Percentiles rank a stretch among this genome's conserved stretches.
Evolutionary conservation across 768 basidiomycete species (phyloP).

Genomic region (Pisolithus tinctorius): DNA sequence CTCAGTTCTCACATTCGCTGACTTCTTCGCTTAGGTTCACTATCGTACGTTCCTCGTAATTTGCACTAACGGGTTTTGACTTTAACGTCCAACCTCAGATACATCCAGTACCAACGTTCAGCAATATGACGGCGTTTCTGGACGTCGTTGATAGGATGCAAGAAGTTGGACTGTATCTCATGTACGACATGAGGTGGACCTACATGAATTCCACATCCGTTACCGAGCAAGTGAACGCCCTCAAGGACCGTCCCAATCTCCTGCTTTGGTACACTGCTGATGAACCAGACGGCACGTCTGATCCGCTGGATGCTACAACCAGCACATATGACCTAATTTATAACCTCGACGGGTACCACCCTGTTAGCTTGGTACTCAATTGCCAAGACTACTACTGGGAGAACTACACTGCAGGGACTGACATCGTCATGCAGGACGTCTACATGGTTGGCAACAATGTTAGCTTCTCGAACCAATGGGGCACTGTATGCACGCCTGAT

Average conservation of each 20-base stretch:
- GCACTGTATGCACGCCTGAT: conserved; percentile 54
- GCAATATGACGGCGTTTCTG: conserved; percentile 50
- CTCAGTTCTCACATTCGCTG: not conserved
- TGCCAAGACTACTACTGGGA: conserved; percentile 62
- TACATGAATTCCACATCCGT: conserved; percentile 63
- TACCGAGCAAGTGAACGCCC: conserved; percentile 57
- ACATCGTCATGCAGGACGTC: conserved; percentile 66
- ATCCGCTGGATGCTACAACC: conserved; percentile 52
- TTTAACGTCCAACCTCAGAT: conserved; percentile 31
- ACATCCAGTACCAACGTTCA: conserved; percentile 65
- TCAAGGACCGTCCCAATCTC: conserved; percentile 64
- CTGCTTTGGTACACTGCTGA: conserved; percentile 71
- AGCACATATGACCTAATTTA: conserved; percentile 51
- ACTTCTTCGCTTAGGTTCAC: conserved; percentile 4
- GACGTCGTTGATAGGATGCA: conserved; percentile 65
- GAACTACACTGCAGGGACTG: conserved; percentile 53
- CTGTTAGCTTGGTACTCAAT: conserved; percentile 58
- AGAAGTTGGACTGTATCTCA: conserved; percentile 60
- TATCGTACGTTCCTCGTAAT: conserved; percentile 25
- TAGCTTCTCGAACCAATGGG: conserved; percentile 54
- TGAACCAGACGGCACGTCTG: conserved; percentile 66
- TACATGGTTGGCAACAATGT: conserved; percentile 49
- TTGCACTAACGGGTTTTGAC: not conserved
- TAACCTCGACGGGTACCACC: conserved; percentile 59
- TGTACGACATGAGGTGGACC: conserved; percentile 77